Percentiles rank a stretch among this genome's conserved stretches.
Evolutionary conservation across 1,284 basidiomycete species (phyloP).

Genomic region (Chalciporus sp.): DNA sequence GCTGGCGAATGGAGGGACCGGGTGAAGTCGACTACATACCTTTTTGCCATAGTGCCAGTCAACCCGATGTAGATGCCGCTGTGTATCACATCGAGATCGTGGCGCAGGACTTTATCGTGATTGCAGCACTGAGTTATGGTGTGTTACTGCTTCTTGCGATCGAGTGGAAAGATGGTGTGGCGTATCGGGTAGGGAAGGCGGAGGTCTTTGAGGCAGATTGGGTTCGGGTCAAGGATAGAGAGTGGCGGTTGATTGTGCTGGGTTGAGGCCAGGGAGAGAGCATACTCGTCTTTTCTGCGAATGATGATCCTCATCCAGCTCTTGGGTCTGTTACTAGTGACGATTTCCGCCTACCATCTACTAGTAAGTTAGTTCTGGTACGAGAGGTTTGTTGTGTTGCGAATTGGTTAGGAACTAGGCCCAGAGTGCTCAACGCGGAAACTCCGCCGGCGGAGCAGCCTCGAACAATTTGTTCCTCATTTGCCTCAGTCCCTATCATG

Average conservation of each 20-base stretch:
- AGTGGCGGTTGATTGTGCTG: slow-evolving; percentile 19
- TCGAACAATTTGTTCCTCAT: too few species aligned
- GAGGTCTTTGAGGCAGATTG: slow-evolving; percentile 2
- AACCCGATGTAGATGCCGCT: neutral
- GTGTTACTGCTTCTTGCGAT: slow-evolving; percentile 15
- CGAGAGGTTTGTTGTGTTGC: too few species aligned
- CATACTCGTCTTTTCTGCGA: too few species aligned
- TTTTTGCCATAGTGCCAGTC: neutral
- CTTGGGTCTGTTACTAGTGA: too few species aligned
- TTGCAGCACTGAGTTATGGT: slow-evolving; percentile 1
- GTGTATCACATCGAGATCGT: slow-evolving; percentile 6
- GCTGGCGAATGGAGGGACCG: neutral
- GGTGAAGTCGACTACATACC: neutral
- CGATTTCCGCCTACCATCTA: too few species aligned
- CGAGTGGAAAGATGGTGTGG: slow-evolving; percentile 20
- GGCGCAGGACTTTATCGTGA: slow-evolving; percentile 20
- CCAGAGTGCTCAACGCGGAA: too few species aligned
- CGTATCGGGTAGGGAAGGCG: slow-evolving; percentile 21
- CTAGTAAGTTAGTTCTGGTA: too few species aligned
- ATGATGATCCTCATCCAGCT: too few species aligned
- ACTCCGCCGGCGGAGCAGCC: too few species aligned
- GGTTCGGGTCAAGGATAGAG: slow-evolving; percentile 14
- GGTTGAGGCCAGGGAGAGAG: slow-evolving; percentile 9
- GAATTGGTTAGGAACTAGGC: too few species aligned
- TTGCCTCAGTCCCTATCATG: neutral